Conservation (phyloP, 1,284 basidiomycete species). For the Cryptococcus wingfieldii region DNA sequence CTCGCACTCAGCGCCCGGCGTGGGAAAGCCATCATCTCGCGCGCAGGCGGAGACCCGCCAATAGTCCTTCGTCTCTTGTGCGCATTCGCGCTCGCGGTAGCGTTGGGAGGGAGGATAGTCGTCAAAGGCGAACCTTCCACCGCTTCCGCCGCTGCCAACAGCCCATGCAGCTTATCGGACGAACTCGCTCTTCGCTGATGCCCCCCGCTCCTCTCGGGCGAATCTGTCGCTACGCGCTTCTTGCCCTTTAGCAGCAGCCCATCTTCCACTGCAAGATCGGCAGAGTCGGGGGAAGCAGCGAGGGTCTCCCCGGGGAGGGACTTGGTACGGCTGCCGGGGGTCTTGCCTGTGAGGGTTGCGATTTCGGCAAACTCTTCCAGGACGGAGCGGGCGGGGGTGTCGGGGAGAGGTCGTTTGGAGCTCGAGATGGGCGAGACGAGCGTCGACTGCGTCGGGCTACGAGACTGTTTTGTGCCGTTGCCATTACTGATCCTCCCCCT, state of each 20-base stretch:
- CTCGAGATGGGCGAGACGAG: slow-evolving; percentile 39
- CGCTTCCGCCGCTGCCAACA: slow-evolving; percentile 42
- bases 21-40: slow-evolving; percentile 19
- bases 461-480: slow-evolving; percentile 6
- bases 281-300: slow-evolving; percentile 12
- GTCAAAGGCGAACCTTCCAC: slow-evolving; percentile 41
- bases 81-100: neutral
- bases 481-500: neutral
- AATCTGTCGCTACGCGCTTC: slow-evolving; percentile 32
- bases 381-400: slow-evolving; percentile 41
- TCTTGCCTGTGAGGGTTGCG: slow-evolving; percentile 36
- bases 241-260: slow-evolving; percentile 6
- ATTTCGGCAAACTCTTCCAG: slow-evolving; percentile 46
- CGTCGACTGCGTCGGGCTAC: slow-evolving; percentile 36
- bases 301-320: slow-evolving; percentile 23
- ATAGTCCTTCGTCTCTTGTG: slow-evolving; percentile 42
- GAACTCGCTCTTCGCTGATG: slow-evolving; percentile 23
- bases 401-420: slow-evolving; percentile 29
- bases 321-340: slow-evolving; percentile 27
- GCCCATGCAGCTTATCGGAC: slow-evolving; percentile 38
- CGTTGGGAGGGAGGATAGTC: slow-evolving; percentile 16
- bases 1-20: slow-evolving; percentile 11
- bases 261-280: slow-evolving; percentile 12
- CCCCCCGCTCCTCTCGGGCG: slow-evolving; percentile 4
- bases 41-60: slow-evolving; percentile 21